Evolutionary conservation across 805 yeast species (phyloP), one percentile per base, ranked within the genome.

Genomic region (Pichia pseudocactophila): DNA sequence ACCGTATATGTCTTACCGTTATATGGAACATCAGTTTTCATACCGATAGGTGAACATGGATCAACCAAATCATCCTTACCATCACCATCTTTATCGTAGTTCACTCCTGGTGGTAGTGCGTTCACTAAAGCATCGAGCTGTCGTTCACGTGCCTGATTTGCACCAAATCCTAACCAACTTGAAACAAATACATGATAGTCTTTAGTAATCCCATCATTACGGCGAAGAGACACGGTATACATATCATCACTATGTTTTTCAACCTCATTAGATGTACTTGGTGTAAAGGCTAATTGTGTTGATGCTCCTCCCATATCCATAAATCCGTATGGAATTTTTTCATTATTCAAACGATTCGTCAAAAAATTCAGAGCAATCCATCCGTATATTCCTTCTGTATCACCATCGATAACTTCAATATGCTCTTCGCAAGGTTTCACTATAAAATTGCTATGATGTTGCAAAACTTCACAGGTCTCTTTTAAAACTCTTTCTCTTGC

Each of bases 231-330:
- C 2, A 92, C 74, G 2, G 68, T 70, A 25, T 81, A 75, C 42
- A 89, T 70, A 58, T 88, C 95, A 41, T 89, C 89, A 34, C 64
- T 58, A 58, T 87, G 95, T 48, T 71, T 72, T 20, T 58, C 62
- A 7, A 82, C 61, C 47, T 86, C 88, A n/a, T 71, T 66, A 4
- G 54, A 48, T 33, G 72, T 70, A 3, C 78, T 72, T 0, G 97
- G 97, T 8, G 84, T 88, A 70, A 89, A 92, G 8, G 97, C 95
- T 18, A 92, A 76, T 57, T 92, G 98, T 0, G 96, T 87, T 2
- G 96, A 87, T 0, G 98, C 98, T 12, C 98, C 98, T 13, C 98
- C 98, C 98, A 92, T 92, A 61, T 92, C 98, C 90, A 92, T 82
- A 53, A 92, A 90, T 4, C 98, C 98, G 50, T 74, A 80, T 0